Base-by-base conservation (phyloP, 331 rosid species). In the Prunus yedoensis region DNA sequence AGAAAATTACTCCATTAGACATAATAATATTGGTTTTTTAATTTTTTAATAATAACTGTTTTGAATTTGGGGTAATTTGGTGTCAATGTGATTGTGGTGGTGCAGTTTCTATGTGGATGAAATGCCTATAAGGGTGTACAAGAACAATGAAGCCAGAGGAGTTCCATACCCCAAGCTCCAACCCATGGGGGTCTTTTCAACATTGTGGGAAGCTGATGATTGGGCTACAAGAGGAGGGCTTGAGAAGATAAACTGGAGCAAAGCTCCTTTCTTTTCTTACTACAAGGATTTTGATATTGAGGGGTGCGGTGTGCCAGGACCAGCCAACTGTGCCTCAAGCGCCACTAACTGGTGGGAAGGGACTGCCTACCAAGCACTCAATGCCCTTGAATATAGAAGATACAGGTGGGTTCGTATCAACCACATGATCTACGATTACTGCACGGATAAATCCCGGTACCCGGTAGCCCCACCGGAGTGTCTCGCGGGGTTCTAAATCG, bases 221-320 rank as follows among this genome's bases (percentile, higher is more conserved):
- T 93, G 97, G 98, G 98, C 98, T 4, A 93, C 98, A 2, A 88
- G 98, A 76, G 98, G 98, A n/a, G 98, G 98, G 1, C 77, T 93
- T n/a, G 98, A 93, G 86, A 93, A 93, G 89, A 93, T 93, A 18
- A 77, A 93, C 74, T 93, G 98, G 98, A 88, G 86, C 69, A 91
- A 86, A 78, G 94, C 98, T 56, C 98, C 98, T 0, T 93, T 93
- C 79, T 72, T 51, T 15, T 88, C 98, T 47, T 88, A 91, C n/a
- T 93, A 91, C 87, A 93, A 80, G 62, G 98, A 93, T 66, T 89
- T 93, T 35, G 97, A 93, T 78, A 91, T 93, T n/a, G 98, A 93
- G 74, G 98, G 97, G 0, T 93, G 98, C 47, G 6, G 83, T 0
- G 85, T 91, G 2, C 97, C 98, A 0, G 97, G 97, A 25, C 88